Percentiles rank a stretch among this genome's conserved stretches.
Evolutionary conservation across 805 yeast genomes (phyloP).

Genomic region (Martiniozyma abietophila): DNA sequence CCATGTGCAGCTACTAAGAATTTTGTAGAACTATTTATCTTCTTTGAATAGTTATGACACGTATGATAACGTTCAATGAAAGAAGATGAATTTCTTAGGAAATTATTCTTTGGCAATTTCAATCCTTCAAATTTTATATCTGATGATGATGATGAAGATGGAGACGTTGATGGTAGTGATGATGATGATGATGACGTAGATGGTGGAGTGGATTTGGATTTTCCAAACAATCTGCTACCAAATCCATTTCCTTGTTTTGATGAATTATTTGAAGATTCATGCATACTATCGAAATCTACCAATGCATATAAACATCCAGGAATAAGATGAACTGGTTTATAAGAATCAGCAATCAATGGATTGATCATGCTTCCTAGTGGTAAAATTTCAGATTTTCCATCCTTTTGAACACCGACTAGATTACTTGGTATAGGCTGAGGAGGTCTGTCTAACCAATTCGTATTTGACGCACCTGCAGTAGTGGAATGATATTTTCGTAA

Average conservation of each 20-base stretch:
- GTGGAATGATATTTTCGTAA: constrained; percentile 30
- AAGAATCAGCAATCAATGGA: constrained; percentile 45
- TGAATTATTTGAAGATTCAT: background rate
- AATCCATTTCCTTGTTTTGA: background rate
- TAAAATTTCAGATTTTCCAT: constrained; percentile 26
- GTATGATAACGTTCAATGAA: constrained; percentile 27
- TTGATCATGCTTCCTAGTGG: constrained; percentile 46
- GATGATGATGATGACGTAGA: background rate
- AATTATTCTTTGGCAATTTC: constrained; percentile 24
- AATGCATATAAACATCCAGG: constrained; percentile 40
- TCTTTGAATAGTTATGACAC: constrained; percentile 23
- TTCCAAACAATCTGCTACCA: constrained; percentile 6
- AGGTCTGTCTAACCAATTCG: constrained; percentile 33
- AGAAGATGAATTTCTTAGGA: constrained; percentile 26
- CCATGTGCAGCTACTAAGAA: constrained; percentile 40
- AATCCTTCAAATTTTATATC: constrained; percentile 7
- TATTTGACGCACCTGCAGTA: constrained; percentile 26
- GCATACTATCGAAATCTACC: constrained; percentile 19
- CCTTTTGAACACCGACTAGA: constrained; percentile 24
- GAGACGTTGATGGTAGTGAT: background rate
- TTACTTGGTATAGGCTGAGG: constrained; percentile 25
- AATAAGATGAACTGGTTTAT: constrained; percentile 40
- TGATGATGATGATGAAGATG: background rate
- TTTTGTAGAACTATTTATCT: constrained; percentile 21
- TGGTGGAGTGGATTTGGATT: constrained; percentile 1